Percentiles rank a stretch among this genome's conserved stretches.
These are phyloP conservation scores for Aspergillus viridinutans DNA, from an alignment of 2,329 filamentous ascomycete genomes.

Conservation along the genomic window DNA sequence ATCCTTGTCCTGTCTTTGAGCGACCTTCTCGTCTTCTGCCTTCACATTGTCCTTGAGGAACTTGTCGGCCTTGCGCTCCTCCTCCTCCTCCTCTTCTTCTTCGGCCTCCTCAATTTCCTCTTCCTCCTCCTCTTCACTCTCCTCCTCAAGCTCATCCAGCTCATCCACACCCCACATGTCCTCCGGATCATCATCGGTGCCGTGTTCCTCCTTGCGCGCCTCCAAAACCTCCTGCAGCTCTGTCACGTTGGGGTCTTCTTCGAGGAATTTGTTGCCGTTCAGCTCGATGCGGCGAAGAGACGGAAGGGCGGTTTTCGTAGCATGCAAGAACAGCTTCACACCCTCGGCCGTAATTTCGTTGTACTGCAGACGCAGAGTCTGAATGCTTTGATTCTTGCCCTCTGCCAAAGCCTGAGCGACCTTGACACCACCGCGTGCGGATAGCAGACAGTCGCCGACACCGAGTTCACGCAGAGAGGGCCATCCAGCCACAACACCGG, in stretches of 20 bases:
- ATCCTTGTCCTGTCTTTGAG: slow-evolving; percentile 70
- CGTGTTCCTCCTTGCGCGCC: slow-evolving; percentile 68
- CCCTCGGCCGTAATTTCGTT: slow-evolving; percentile 85
- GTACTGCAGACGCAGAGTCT: slow-evolving; percentile 80
- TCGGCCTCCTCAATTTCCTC: slow-evolving; percentile 57
- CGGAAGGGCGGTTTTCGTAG: slow-evolving; percentile 65
- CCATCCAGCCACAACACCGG: slow-evolving; percentile 72
- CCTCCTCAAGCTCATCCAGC: slow-evolving; percentile 78
- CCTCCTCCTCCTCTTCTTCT: slow-evolving; percentile 62
- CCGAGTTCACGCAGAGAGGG: slow-evolving; percentile 73
- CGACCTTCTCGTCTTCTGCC: slow-evolving; percentile 57
- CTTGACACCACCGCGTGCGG: slow-evolving; percentile 68
- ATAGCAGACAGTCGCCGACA: slow-evolving; percentile 81
- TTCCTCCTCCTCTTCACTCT: slow-evolving; percentile 64
- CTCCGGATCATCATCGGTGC: slow-evolving; percentile 62
- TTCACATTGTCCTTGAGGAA: slow-evolving; percentile 63
- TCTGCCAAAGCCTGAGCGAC: slow-evolving; percentile 68
- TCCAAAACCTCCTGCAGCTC: slow-evolving; percentile 68
- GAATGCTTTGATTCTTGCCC: slow-evolving; percentile 73
- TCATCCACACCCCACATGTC: slow-evolving; percentile 82
- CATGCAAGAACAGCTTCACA: slow-evolving; percentile 66
- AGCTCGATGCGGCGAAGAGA: slow-evolving; percentile 80
- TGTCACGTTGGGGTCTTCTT: slow-evolving; percentile 72
- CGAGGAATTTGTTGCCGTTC: slow-evolving; percentile 91
- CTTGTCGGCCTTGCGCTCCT: slow-evolving; percentile 55